These are phyloP conservation scores for Yarrowia sp. DNA, from an alignment of 805 yeast species.

Conservation along the genomic window DNA sequence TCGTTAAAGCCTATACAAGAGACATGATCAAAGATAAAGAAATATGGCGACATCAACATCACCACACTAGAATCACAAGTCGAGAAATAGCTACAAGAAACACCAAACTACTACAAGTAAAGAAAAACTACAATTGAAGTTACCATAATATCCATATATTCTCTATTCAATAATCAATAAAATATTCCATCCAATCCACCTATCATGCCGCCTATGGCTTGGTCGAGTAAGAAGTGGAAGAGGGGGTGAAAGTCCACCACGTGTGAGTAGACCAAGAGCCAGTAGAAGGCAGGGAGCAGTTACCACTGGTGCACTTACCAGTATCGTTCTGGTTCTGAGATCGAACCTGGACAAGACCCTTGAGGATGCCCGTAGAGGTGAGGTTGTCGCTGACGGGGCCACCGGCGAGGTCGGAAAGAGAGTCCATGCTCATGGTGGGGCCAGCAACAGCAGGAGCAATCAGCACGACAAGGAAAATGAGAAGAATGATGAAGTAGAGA, in stretches of 20 bases:
- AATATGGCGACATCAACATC: neutral
- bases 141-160: constrained; percentile 16
- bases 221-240: constrained; percentile 4
- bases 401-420: neutral
- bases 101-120: no score
- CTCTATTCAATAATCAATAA: constrained; percentile 24
- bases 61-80: no score
- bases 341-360: constrained; percentile 24
- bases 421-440: constrained; percentile 13
- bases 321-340: constrained; percentile 25
- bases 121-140: neutral
- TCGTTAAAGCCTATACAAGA: neutral
- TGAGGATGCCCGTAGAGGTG: neutral
- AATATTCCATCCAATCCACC: constrained; percentile 20
- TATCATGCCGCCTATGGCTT: neutral
- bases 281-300: constrained; percentile 11
- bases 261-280: constrained; percentile 15
- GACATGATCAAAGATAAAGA: neutral
- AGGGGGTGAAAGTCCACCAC: constrained; percentile 27
- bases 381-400: neutral
- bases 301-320: neutral
- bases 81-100: no score
- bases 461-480: constrained; percentile 70
- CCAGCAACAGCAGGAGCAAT: constrained; percentile 87
- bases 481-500: constrained; percentile 68